These are phyloP conservation scores for Fusarium palustre DNA, from an alignment of 2,329 filamentous ascomycete genomes.

Conservation along the genomic window DNA sequence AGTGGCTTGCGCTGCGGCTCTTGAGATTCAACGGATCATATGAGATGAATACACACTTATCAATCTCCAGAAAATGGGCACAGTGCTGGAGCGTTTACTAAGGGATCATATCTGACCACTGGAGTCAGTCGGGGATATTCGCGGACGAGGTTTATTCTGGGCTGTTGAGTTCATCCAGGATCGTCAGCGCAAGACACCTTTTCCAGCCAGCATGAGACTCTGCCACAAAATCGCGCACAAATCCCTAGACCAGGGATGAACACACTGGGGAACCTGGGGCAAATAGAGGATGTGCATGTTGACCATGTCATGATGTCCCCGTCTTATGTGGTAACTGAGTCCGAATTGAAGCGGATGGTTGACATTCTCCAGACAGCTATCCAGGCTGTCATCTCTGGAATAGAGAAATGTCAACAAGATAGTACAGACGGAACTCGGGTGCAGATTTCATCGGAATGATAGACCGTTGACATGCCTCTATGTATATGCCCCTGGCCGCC, in stretches of 20 bases:
- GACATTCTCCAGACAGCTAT: background rate
- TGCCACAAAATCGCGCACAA: slow-evolving; percentile 5
- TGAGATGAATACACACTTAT: background rate
- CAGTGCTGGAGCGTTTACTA: background rate
- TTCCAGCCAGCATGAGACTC: background rate
- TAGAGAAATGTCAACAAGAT: background rate
- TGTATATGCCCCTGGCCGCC: no score
- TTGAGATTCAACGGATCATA: slow-evolving; percentile 5
- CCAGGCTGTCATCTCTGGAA: background rate
- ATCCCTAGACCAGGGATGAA: background rate
- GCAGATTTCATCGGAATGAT: background rate
- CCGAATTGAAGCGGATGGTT: background rate
- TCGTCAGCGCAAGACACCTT: background rate
- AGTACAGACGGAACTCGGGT: background rate
- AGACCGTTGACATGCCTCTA: background rate
- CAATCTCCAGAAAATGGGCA: background rate
- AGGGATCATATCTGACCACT: background rate
- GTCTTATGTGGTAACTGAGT: slow-evolving; percentile 1
- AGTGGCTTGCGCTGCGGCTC: slow-evolving; percentile 10
- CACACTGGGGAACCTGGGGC: slow-evolving; percentile 8
- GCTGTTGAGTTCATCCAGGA: slow-evolving; percentile 9
- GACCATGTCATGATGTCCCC: slow-evolving; percentile 9
- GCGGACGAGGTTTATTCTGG: slow-evolving; percentile 14
- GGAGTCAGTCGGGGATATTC: slow-evolving; percentile 5
- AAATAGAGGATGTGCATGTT: slow-evolving; percentile 3